A percentile compares a stretch with the other conserved stretches of the same genome.
Evolutionary conservation across 2,329 filamentous ascomycete species (phyloP).

Genomic region (Biscogniauxia sp.): DNA sequence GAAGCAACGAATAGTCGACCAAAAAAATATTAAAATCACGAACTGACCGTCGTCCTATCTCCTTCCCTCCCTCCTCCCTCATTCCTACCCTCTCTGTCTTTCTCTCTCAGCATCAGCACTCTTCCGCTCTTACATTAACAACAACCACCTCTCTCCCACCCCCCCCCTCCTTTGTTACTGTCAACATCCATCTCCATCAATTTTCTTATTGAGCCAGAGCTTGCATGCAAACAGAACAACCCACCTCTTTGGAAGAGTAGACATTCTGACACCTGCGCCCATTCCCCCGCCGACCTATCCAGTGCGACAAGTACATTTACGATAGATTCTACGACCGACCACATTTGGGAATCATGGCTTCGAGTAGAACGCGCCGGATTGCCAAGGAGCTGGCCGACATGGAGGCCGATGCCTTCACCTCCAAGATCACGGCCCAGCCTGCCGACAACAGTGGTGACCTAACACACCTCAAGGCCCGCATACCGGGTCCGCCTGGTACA

Average conservation of each 20-base stretch:
- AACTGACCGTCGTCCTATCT: no score
- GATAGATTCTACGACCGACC: background rate
- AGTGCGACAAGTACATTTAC: background rate
- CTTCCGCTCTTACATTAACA: background rate
- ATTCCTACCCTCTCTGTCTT: no score
- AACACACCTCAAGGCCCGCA: conserved; percentile 77
- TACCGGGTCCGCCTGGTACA: conserved; percentile 85
- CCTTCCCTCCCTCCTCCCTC: no score
- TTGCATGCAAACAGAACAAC: no score
- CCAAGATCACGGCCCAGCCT: conserved; percentile 70
- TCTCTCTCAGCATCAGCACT: no score
- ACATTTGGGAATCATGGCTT: conserved; percentile 41
- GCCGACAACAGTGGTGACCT: conserved; percentile 64
- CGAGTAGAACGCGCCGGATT: conserved; percentile 58
- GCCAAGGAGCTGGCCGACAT: conserved; percentile 78
- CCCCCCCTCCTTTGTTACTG: background rate
- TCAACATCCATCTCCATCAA: background rate
- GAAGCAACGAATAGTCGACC: no score
- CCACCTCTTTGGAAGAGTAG: no score
- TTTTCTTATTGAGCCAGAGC: no score
- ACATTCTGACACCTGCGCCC: no score
- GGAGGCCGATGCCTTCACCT: conserved; percentile 63
- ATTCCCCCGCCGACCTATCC: background rate
- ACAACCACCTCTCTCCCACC: no score
- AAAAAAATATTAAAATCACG: no score